A percentile compares a stretch with the other conserved stretches of the same genome.
Conservation (phyloP, 306 rosid genomes). For the Arachis hypogaea region DNA sequence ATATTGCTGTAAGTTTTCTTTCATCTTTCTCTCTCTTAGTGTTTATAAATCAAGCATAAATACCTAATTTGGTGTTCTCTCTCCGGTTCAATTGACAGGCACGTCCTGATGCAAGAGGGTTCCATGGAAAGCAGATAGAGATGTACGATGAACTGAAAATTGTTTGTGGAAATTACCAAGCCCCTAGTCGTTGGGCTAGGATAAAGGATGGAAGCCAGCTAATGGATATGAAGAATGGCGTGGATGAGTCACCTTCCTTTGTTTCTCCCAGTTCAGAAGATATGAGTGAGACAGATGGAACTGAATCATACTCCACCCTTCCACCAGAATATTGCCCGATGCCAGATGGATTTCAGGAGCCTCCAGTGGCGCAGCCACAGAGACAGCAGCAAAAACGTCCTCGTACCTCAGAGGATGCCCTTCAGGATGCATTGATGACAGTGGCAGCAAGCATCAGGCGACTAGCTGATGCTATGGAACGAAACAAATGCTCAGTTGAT, state of each 20-base stretch:
- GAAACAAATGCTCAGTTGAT: conserved; percentile 55
- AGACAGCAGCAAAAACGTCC: conserved; percentile 65
- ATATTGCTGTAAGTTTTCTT: conserved; percentile 55
- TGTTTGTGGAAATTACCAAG: conserved; percentile 84
- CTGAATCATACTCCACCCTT: conserved; percentile 64
- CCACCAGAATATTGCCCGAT: conserved; percentile 61
- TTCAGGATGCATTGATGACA: conserved; percentile 69
- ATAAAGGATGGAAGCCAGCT: conserved; percentile 56
- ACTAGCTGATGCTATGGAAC: conserved; percentile 76
- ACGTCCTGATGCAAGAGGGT: conserved; percentile 73
- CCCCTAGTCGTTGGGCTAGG: conserved; percentile 72
- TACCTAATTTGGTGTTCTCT: conserved; percentile 33
- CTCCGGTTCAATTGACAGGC: conserved; percentile 53
- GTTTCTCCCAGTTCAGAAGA: conserved; percentile 69
- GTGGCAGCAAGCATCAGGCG: conserved; percentile 72
- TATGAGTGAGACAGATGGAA: conserved; percentile 66
- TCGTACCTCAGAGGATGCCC: conserved; percentile 63
- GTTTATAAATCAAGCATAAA: not conserved
- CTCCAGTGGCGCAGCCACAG: conserved; percentile 53
- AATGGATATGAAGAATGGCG: conserved; percentile 54
- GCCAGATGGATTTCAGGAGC: conserved; percentile 63
- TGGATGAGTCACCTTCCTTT: conserved; percentile 68
- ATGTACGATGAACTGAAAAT: conserved; percentile 84
- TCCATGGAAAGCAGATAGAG: conserved; percentile 71
- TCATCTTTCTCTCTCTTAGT: conserved; percentile 25